These are phyloP conservation scores for Xerocomellus dryophilus DNA, from an alignment of 768 basidiomycete species.

Conservation along the genomic window DNA sequence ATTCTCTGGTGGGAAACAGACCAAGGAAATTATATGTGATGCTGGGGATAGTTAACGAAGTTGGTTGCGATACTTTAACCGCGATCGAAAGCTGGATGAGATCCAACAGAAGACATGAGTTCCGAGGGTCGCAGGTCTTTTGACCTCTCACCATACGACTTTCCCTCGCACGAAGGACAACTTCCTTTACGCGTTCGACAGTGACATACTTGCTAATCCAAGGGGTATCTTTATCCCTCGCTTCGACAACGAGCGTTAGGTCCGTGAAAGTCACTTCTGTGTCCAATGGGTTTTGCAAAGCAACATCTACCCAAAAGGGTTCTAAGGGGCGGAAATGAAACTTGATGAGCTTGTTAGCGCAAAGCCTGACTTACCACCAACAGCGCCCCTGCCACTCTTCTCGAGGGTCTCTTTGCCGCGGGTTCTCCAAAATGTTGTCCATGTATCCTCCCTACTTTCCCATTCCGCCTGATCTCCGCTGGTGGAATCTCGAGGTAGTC, in stretches of 20 bases:
- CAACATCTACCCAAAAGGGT: constrained; percentile 72
- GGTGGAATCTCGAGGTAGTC: constrained; percentile 50
- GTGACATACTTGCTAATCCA: constrained; percentile 44
- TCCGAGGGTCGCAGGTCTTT: background rate
- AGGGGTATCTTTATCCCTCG: constrained; percentile 28
- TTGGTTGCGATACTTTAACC: constrained; percentile 50
- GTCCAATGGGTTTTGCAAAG: constrained; percentile 67
- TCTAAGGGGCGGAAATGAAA: constrained; percentile 41
- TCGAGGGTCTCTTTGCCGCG: constrained; percentile 55
- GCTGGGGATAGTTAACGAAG: constrained; percentile 54
- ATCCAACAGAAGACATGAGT: background rate
- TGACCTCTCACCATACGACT: constrained; percentile 52
- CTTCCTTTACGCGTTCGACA: constrained; percentile 58
- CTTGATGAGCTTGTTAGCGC: background rate
- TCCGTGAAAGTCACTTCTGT: constrained; percentile 68
- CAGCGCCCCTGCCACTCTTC: constrained; percentile 54
- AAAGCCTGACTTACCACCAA: constrained; percentile 49
- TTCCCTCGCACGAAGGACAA: constrained; percentile 62
- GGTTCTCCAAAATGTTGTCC: constrained; percentile 58
- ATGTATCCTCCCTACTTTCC: constrained; percentile 62
- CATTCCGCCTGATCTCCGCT: constrained; percentile 49
- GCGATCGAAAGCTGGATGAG: constrained; percentile 56
- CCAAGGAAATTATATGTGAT: constrained; percentile 70
- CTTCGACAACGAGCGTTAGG: constrained; percentile 54
- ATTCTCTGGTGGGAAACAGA: constrained; percentile 64